Evolutionary conservation across 108 stramenopile species (phyloP).

Genomic region (Discostella stelligeroides): DNA sequence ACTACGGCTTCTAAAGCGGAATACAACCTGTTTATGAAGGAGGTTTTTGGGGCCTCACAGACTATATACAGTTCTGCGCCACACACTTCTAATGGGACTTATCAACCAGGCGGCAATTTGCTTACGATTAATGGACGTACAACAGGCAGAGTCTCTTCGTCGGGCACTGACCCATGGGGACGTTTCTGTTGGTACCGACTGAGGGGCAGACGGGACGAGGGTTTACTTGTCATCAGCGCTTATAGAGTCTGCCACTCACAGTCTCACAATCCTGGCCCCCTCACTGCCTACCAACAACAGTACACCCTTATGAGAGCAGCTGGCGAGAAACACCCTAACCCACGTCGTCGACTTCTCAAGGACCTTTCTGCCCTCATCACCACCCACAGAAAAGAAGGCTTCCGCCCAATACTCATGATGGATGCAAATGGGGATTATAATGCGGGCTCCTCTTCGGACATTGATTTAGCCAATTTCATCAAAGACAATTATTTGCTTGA

Average conservation of each 20-base stretch:
- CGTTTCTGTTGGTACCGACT: neutral
- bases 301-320: too few relatives aligned
- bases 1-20: too few relatives aligned
- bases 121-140: neutral
- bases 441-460: too few relatives aligned
- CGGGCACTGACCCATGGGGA: neutral
- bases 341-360: neutral
- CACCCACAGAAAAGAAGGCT: neutral
- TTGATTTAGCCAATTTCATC: neutral
- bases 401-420: neutral
- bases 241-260: slow-evolving; percentile 2
- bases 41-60: neutral
- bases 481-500: neutral
- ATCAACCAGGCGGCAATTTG: neutral
- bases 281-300: slow-evolving; percentile 1
- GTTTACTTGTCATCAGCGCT: neutral
- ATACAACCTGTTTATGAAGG: neutral
- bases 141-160: neutral
- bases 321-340: neutral
- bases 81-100: neutral
- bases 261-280: neutral
- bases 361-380: neutral
- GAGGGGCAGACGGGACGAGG: neutral
- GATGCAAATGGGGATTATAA: too few relatives aligned
- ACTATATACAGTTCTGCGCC: neutral